Conservation (phyloP, 805 yeast genomes). For the Sugiyamaella boreocaroliniensis region DNA sequence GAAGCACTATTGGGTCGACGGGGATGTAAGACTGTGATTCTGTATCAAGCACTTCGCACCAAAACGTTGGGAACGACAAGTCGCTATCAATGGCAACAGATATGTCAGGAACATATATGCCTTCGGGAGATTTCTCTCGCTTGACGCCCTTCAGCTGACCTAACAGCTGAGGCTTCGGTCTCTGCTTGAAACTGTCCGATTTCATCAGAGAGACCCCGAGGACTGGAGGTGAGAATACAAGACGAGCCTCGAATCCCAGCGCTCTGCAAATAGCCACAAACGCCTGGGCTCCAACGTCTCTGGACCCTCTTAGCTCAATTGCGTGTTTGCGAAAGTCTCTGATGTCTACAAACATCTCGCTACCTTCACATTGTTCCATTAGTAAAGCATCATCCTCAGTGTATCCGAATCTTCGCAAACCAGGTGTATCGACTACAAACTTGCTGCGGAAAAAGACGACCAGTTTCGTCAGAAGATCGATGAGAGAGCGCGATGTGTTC, state of each 20-base stretch:
- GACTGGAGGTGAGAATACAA: slow-evolving; percentile 65
- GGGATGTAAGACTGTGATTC: slow-evolving; percentile 62
- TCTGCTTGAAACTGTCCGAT: neutral
- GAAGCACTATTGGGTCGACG: slow-evolving; percentile 59
- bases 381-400: slow-evolving; percentile 15
- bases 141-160: too few species aligned
- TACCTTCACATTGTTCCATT: slow-evolving; percentile 12
- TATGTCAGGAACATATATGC: neutral
- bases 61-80: slow-evolving; percentile 23
- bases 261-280: slow-evolving; percentile 60
- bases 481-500: neutral
- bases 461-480: neutral
- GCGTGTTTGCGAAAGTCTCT: slow-evolving; percentile 46
- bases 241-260: slow-evolving; percentile 55
- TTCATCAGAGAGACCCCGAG: slow-evolving; percentile 29
- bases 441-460: neutral
- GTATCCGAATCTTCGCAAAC: slow-evolving; percentile 14
- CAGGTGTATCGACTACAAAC: slow-evolving; percentile 37
- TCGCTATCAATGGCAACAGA: neutral
- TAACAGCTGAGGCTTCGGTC: neutral
- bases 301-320: slow-evolving; percentile 39
- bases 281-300: slow-evolving; percentile 69
- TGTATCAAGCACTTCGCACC: slow-evolving; percentile 81
- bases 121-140: neutral
- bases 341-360: slow-evolving; percentile 36